These are phyloP conservation scores for Sugiyamaella mastotermitis DNA, from an alignment of 805 yeast species.

Conservation along the genomic window DNA sequence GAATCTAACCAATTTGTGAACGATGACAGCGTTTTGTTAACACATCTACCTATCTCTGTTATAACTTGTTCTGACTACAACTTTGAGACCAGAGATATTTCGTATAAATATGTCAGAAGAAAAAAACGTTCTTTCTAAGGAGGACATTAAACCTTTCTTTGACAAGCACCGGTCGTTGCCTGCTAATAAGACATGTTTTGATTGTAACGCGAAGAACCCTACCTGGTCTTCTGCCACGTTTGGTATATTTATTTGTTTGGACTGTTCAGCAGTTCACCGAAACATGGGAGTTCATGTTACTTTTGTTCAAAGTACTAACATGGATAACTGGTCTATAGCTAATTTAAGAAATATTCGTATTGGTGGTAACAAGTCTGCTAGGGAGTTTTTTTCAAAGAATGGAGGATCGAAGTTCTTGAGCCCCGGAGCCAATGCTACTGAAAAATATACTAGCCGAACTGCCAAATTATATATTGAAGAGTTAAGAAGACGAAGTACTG, in stretches of 20 bases:
- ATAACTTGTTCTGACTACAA: too few species aligned
- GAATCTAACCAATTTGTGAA: too few species aligned
- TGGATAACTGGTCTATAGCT: slow-evolving; percentile 91
- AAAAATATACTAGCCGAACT: slow-evolving; percentile 72
- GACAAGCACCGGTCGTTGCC: slow-evolving; percentile 52
- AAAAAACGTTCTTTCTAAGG: slow-evolving; percentile 37
- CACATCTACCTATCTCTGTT: too few species aligned
- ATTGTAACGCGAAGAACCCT: slow-evolving; percentile 89
- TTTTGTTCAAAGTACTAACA: slow-evolving; percentile 84
- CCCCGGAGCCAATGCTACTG: slow-evolving; percentile 53
- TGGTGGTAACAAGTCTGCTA: slow-evolving; percentile 87
- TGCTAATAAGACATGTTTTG: slow-evolving; percentile 85
- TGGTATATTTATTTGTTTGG: slow-evolving; percentile 86
- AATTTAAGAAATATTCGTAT: slow-evolving; percentile 88
- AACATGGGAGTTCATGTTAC: slow-evolving; percentile 94
- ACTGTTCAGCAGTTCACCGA: slow-evolving; percentile 93
- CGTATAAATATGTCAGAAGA: slow-evolving; percentile 17
- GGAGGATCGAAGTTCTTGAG: slow-evolving; percentile 74
- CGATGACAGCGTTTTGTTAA: too few species aligned
- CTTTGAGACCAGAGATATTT: too few species aligned
- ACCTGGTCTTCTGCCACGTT: slow-evolving; percentile 98
- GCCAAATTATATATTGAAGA: slow-evolving; percentile 81
- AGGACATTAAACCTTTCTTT: slow-evolving; percentile 63
- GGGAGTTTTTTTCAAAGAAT: slow-evolving; percentile 74
- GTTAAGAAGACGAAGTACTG: slow-evolving; percentile 57